Percentiles rank a stretch among this genome's conserved stretches.
Evolutionary conservation across 768 basidiomycete genomes (phyloP).

Genomic region (Serpula lacrymans): DNA sequence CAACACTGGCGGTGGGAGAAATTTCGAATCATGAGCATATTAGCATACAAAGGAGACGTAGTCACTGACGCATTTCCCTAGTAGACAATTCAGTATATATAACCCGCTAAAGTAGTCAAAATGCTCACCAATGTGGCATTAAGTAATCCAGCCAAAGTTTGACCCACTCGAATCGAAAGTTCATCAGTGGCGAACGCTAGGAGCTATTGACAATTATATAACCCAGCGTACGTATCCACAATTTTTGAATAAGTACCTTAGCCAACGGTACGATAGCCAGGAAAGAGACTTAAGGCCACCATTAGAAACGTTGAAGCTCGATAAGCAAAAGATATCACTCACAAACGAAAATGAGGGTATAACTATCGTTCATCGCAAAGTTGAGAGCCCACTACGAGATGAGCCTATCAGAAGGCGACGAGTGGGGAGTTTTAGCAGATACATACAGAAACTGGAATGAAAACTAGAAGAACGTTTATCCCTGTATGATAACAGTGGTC

Average conservation of each 20-base stretch:
- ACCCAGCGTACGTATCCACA: neutral
- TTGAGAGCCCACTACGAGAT: slow-evolving; percentile 66
- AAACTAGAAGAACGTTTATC: slow-evolving; percentile 68
- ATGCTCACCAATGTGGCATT: slow-evolving; percentile 75
- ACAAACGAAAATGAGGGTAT: slow-evolving; percentile 76
- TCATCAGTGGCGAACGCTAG: slow-evolving; percentile 87
- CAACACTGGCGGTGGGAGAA: slow-evolving; percentile 41
- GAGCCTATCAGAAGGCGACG: slow-evolving; percentile 1
- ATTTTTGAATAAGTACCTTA: slow-evolving; percentile 43
- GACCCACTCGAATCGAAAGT: slow-evolving; percentile 75
- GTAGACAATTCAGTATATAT: neutral
- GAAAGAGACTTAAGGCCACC: slow-evolving; percentile 56
- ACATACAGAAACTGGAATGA: slow-evolving; percentile 66
- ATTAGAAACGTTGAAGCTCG: too few species aligned
- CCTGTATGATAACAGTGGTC: slow-evolving; percentile 34
- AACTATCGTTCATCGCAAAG: slow-evolving; percentile 46
- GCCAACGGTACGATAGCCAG: slow-evolving; percentile 83
- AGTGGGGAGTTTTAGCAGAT: slow-evolving; percentile 17
- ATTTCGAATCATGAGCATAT: too few species aligned
- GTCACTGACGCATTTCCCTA: slow-evolving; percentile 30
- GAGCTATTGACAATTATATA: slow-evolving; percentile 42
- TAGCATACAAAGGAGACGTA: neutral
- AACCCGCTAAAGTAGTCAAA: neutral
- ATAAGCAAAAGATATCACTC: slow-evolving; percentile 23
- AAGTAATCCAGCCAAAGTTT: slow-evolving; percentile 77